These are phyloP conservation scores for Erysimum cheiri DNA, from an alignment of 441 rosid species.

Conservation along the genomic window DNA sequence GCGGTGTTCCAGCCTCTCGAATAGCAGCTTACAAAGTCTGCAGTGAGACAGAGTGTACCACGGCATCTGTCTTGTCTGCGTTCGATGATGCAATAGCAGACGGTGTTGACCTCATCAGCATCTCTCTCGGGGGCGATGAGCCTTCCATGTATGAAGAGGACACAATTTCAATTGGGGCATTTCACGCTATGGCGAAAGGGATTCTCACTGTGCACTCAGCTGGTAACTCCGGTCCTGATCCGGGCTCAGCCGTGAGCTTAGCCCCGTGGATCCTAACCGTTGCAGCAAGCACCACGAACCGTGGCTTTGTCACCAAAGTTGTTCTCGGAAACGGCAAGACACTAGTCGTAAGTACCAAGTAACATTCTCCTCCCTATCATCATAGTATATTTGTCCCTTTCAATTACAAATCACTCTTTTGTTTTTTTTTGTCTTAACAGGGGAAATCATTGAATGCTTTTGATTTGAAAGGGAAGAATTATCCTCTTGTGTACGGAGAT, in stretches of 20 bases:
- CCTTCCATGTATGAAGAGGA: not conserved
- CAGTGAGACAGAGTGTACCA: slow-evolving; percentile 4
- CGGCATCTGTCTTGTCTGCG: slow-evolving; percentile 39
- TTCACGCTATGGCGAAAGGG: slow-evolving; percentile 48
- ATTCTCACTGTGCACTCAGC: slow-evolving; percentile 45
- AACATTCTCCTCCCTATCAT: slow-evolving; percentile 8
- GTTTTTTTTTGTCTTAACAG: slow-evolving; percentile 30
- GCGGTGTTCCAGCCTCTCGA: slow-evolving; percentile 46
- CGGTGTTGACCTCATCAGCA: slow-evolving; percentile 49
- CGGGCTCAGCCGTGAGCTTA: not conserved
- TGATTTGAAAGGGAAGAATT: slow-evolving; percentile 38
- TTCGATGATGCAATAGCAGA: slow-evolving; percentile 54
- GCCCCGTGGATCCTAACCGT: slow-evolving; percentile 45
- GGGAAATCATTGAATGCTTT: slow-evolving; percentile 56
- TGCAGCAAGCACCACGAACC: slow-evolving; percentile 46
- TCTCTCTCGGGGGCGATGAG: slow-evolving; percentile 18
- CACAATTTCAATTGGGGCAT: slow-evolving; percentile 44
- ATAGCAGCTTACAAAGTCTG: slow-evolving; percentile 46
- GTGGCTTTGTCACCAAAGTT: slow-evolving; percentile 31
- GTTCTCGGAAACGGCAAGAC: slow-evolving; percentile 41
- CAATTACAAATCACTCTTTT: not conserved
- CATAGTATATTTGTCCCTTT: slow-evolving; percentile 10
- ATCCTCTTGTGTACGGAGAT: slow-evolving; percentile 50
- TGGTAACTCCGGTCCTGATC: slow-evolving; percentile 36
- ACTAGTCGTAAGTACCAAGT: slow-evolving; percentile 30